phyloP scores from a whole-genome alignment of 805 yeast species.

The Saccharomycopsis guyanensis region DNA sequence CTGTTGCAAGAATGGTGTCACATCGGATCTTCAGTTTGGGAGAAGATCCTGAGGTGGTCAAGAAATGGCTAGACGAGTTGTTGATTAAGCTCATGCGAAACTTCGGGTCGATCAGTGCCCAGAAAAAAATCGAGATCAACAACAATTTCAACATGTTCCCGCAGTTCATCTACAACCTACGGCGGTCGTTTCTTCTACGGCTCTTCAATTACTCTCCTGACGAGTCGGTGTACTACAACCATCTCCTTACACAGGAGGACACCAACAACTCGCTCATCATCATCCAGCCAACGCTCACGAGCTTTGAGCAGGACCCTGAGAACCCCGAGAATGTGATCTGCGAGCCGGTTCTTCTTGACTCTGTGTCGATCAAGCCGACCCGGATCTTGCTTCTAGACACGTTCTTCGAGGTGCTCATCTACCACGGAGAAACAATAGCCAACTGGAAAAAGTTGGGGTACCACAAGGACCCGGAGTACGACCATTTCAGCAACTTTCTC shows the following conservation, averaged over 20 bases:
- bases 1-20: slow-evolving; percentile 86
- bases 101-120: slow-evolving; percentile 87
- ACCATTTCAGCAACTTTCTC: slow-evolving; percentile 75
- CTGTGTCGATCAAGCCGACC: slow-evolving; percentile 85
- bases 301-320: slow-evolving; percentile 63
- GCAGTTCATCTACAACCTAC: slow-evolving; percentile 89
- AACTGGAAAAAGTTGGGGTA: slow-evolving; percentile 95
- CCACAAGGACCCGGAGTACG: slow-evolving; percentile 86
- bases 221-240: slow-evolving; percentile 96
- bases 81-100: slow-evolving; percentile 84
- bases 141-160: slow-evolving; percentile 85
- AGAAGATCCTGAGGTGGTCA: slow-evolving; percentile 87
- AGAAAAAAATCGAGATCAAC: slow-evolving; percentile 71
- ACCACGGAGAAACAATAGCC: slow-evolving; percentile 91
- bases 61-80: slow-evolving; percentile 92
- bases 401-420: slow-evolving; percentile 91
- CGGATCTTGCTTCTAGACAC: slow-evolving; percentile 85
- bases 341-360: slow-evolving; percentile 83
- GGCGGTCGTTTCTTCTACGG: slow-evolving; percentile 93
- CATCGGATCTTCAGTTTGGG: slow-evolving; percentile 54
- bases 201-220: slow-evolving; percentile 98
- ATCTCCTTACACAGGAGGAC: slow-evolving; percentile 84
- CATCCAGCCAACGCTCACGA: slow-evolving; percentile 95
- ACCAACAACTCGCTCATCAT: slow-evolving; percentile 87
- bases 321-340: slow-evolving; percentile 12